Conservation (phyloP, 352 stramenopile genomes). For the Phytophthora parvispora region DNA sequence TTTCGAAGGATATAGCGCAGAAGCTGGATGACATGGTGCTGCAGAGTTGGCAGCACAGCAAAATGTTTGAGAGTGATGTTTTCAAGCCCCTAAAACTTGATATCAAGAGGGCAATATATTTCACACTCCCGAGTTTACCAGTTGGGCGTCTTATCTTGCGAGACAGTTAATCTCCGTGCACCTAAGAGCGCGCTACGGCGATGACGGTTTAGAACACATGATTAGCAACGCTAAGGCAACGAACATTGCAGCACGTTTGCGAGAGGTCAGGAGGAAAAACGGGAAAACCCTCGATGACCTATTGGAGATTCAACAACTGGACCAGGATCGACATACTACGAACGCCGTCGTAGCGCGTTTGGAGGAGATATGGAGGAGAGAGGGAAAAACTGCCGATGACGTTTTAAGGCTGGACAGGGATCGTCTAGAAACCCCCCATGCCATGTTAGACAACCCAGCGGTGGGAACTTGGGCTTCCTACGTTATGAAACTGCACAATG, state of each 20-base stretch:
- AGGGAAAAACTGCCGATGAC: not conserved
- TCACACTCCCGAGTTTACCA: not conserved
- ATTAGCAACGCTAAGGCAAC: not conserved
- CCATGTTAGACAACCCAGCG: not conserved
- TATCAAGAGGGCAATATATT: not conserved
- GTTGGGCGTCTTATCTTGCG: not conserved
- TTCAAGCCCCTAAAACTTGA: conserved; percentile 13
- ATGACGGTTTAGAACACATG: not conserved
- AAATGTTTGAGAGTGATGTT: too few relatives aligned
- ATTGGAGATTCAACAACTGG: not conserved
- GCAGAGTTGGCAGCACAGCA: not conserved
- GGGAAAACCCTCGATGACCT: not conserved
- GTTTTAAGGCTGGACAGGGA: not conserved
- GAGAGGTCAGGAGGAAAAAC: not conserved
- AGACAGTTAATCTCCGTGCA: not conserved
- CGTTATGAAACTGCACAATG: not conserved
- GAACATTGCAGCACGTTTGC: not conserved
- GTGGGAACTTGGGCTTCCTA: conserved; percentile 2
- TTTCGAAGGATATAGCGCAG: not conserved
- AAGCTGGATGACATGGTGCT: conserved; percentile 5
- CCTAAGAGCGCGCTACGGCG: not conserved
- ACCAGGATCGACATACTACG: not conserved
- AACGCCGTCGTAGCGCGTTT: not conserved
- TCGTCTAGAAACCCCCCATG: not conserved
- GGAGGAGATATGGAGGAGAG: not conserved